phyloP scores from a whole-genome alignment of 176 grass and related monocot species.

The Miscanthus lutarioriparius region DNA sequence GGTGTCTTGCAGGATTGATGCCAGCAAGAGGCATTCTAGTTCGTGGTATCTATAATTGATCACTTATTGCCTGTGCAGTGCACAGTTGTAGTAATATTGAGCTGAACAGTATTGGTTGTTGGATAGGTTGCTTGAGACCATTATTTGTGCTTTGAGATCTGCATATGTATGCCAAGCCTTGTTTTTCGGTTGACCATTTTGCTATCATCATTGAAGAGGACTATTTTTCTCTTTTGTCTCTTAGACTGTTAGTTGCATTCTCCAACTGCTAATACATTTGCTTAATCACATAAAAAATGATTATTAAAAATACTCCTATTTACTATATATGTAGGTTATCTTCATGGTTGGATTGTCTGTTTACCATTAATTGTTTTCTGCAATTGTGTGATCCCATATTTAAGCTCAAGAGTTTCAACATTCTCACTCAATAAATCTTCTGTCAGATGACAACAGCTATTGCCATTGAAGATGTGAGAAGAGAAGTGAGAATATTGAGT shows the following conservation, averaged over 20 bases:
- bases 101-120: constrained; percentile 41
- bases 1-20: background rate
- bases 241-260: background rate
- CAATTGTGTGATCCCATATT: constrained; percentile 14
- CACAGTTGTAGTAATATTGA: constrained; percentile 35
- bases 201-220: constrained; percentile 14
- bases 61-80: constrained; percentile 41
- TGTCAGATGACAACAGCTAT: constrained; percentile 99
- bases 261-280: background rate
- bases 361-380: constrained; percentile 8
- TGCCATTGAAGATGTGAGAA: constrained; percentile 94
- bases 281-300: background rate
- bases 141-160: constrained; percentile 44
- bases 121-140: constrained; percentile 17
- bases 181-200: constrained; percentile 29
- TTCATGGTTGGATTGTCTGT: background rate
- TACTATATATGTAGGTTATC: background rate
- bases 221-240: background rate
- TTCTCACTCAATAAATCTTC: constrained; percentile 38
- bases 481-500: constrained; percentile 99
- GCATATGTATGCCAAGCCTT: constrained; percentile 4
- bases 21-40: constrained; percentile 39
- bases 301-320: background rate
- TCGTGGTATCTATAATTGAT: constrained; percentile 40
- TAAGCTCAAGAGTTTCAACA: constrained; percentile 6